phyloP scores from a whole-genome alignment of 1,284 basidiomycete species.

The Boletus smithii region DNA sequence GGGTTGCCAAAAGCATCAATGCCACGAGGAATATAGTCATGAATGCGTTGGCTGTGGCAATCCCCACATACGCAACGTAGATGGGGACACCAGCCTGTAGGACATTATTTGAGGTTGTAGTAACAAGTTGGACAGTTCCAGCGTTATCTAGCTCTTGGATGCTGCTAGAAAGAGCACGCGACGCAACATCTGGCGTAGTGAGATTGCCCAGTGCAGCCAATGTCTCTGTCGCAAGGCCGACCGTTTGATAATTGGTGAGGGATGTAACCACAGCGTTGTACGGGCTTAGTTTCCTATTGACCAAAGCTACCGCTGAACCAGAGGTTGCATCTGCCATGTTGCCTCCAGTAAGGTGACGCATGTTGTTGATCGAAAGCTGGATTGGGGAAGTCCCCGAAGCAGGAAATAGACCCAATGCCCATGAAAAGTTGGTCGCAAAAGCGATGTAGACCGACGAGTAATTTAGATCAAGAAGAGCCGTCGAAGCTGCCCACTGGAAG shows the following conservation, averaged over 20 bases:
- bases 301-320: slow-evolving; percentile 63
- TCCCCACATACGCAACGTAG: slow-evolving; percentile 70
- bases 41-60: slow-evolving; percentile 80
- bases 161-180: slow-evolving; percentile 3
- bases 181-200: neutral
- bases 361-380: slow-evolving; percentile 76
- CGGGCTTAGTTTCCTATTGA: slow-evolving; percentile 76
- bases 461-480: slow-evolving; percentile 79
- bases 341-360: slow-evolving; percentile 83
- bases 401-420: slow-evolving; percentile 83
- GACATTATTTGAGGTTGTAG: slow-evolving; percentile 56
- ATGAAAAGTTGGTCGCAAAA: slow-evolving; percentile 84
- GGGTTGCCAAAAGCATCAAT: slow-evolving; percentile 62
- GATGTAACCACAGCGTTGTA: slow-evolving; percentile 49
- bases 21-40: slow-evolving; percentile 75
- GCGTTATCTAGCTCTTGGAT: slow-evolving; percentile 20
- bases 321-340: slow-evolving; percentile 55
- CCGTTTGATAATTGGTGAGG: slow-evolving; percentile 2
- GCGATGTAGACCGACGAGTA: slow-evolving; percentile 81
- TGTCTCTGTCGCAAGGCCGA: slow-evolving; percentile 5
- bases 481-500: slow-evolving; percentile 78
- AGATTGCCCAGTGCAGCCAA: slow-evolving; percentile 13
- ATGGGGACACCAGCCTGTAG: slow-evolving; percentile 79
- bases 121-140: slow-evolving; percentile 64
- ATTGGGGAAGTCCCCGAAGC: slow-evolving; percentile 53